Evolutionary conservation across 371 early-diverging fungal species (phyloP).

Genomic region (Fennellomyces sp.): DNA sequence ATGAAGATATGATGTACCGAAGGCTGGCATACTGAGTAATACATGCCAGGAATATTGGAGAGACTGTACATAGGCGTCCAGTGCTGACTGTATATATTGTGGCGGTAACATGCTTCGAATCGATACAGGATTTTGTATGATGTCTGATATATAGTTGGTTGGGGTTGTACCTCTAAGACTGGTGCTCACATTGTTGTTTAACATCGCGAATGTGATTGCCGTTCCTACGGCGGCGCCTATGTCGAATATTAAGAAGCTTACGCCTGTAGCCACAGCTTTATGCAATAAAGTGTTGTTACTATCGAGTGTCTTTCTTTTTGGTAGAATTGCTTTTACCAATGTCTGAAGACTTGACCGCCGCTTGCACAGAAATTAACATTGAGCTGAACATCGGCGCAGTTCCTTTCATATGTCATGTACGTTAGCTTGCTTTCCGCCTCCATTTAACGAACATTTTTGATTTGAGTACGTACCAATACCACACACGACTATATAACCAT

Average conservation of each 20-base stretch:
- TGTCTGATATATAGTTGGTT: background rate
- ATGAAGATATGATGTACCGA: background rate
- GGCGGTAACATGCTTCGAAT: background rate
- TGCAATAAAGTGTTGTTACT: too few relatives aligned
- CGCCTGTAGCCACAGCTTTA: background rate
- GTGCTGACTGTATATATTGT: background rate
- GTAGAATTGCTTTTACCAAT: too few relatives aligned
- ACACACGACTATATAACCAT: background rate
- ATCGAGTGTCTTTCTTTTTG: background rate
- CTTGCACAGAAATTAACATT: background rate
- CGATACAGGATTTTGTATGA: background rate
- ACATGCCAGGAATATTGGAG: background rate
- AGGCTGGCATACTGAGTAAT: background rate
- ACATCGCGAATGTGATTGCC: background rate
- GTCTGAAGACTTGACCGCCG: background rate
- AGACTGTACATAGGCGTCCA: background rate
- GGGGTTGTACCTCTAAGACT: background rate
- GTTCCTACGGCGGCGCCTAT: background rate
- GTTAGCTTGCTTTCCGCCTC: too few relatives aligned
- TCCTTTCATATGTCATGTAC: too few relatives aligned
- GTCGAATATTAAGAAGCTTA: background rate
- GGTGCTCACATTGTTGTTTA: background rate
- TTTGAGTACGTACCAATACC: background rate
- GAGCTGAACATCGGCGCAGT: background rate
- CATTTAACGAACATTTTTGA: background rate